Percentiles rank a stretch among this genome's conserved stretches.
Conservation (phyloP, 129 eudicot species). For the Escallonia herrerae region DNA sequence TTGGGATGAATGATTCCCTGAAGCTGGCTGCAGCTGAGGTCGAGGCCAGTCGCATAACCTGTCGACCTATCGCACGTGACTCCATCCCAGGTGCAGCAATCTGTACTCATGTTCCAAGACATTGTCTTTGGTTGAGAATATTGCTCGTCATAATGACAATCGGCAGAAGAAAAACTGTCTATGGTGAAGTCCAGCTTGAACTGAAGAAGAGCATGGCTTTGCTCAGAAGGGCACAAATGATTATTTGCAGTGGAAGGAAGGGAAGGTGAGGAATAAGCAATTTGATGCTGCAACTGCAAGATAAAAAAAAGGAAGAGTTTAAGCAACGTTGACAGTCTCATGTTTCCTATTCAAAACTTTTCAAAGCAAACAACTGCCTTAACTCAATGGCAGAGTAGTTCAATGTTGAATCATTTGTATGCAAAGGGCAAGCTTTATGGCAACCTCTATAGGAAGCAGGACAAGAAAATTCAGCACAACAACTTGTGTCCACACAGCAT, state of each 20-base stretch:
- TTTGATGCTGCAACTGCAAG: background rate
- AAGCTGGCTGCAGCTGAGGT: constrained; percentile 1
- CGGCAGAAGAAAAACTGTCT: background rate
- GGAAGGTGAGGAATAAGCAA: background rate
- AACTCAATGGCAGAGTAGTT: no score
- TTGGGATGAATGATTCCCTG: background rate
- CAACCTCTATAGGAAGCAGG: no score
- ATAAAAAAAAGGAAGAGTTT: background rate
- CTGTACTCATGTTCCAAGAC: background rate
- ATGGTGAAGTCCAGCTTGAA: constrained; percentile 5
- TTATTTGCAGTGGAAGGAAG: background rate
- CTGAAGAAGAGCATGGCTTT: background rate
- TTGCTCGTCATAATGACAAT: background rate
- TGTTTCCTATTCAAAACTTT: background rate
- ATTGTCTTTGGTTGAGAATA: background rate
- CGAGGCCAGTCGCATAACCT: background rate
- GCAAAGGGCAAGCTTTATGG: no score
- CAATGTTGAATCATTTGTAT: no score
- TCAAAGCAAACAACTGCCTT: no score
- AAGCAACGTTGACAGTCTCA: background rate
- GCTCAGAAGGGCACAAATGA: constrained; percentile 4
- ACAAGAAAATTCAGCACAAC: no score
- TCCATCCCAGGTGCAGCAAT: constrained; percentile 1
- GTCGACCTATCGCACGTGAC: background rate
- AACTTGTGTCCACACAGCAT: no score